Conservation (phyloP, 2,329 filamentous ascomycete species). For the Chrysoporthe puriensis region DNA sequence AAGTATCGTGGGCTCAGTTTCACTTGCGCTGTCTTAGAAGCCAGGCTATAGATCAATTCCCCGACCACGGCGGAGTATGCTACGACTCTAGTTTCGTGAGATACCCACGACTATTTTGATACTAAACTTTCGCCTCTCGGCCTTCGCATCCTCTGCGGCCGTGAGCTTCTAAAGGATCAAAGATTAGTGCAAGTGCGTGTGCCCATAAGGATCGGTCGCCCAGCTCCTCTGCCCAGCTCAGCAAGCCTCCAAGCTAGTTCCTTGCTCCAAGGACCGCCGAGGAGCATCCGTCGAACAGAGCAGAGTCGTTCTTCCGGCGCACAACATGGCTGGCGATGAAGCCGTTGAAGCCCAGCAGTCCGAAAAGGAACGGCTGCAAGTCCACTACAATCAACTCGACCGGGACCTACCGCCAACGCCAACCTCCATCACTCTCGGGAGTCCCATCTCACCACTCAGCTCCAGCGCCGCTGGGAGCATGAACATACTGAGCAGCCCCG, state of each 20-base stretch:
- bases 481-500: slow-evolving; percentile 1
- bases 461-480: not conserved
- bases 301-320: too few relatives aligned
- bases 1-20: not conserved
- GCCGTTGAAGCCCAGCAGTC: slow-evolving; percentile 13
- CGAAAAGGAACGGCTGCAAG: slow-evolving; percentile 24
- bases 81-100: not conserved
- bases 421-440: slow-evolving; percentile 10
- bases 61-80: not conserved
- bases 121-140: not conserved
- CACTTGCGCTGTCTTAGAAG: not conserved
- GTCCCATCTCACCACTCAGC: slow-evolving; percentile 8
- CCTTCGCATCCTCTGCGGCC: not conserved
- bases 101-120: not conserved
- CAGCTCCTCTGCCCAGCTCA: not conserved
- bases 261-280: not conserved
- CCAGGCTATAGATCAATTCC: not conserved
- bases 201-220: not conserved
- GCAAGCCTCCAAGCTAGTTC: not conserved
- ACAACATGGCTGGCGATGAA: slow-evolving; percentile 26
- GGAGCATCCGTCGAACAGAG: not conserved
- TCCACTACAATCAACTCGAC: slow-evolving; percentile 18
- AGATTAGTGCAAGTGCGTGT: not conserved
- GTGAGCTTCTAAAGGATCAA: not conserved
- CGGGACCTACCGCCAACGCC: slow-evolving; percentile 14